Percentiles rank a stretch among this genome's conserved stretches.
Conservation (phyloP, 768 basidiomycete species). For the Cytidiella melzeri region DNA sequence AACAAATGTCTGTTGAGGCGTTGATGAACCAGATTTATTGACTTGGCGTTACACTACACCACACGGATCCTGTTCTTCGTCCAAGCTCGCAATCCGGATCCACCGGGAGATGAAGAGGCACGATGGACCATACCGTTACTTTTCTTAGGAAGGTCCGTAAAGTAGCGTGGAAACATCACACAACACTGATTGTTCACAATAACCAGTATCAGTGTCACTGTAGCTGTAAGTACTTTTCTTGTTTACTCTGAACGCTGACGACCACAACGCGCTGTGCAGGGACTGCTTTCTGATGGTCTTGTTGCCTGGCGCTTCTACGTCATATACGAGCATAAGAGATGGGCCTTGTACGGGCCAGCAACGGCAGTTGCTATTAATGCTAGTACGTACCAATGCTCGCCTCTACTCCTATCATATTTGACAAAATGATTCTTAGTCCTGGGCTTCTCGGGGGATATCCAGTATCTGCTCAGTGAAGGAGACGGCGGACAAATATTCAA, state of each 20-base stretch:
- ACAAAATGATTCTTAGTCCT: constrained; percentile 12
- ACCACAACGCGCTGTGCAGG: too few relatives aligned
- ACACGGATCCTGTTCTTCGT: neutral
- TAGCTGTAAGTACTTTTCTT: neutral
- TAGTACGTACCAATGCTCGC: constrained; percentile 8
- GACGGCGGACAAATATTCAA: constrained; percentile 12
- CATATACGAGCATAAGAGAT: constrained; percentile 11
- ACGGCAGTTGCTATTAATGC: constrained; percentile 16
- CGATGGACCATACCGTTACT: neutral
- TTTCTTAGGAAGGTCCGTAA: neutral
- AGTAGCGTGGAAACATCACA: neutral
- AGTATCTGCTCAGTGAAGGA: constrained; percentile 14
- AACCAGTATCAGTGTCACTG: neutral
- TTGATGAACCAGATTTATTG: neutral
- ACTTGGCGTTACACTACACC: neutral
- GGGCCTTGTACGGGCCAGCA: constrained; percentile 17
- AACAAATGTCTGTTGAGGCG: neutral
- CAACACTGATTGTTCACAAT: neutral
- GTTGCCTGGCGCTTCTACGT: constrained; percentile 23
- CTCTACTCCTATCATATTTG: neutral
- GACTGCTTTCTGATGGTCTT: constrained; percentile 19
- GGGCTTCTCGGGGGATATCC: constrained; percentile 20
- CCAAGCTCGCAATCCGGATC: neutral
- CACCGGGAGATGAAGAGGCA: neutral
- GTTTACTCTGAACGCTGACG: too few relatives aligned